Base-by-base conservation (phyloP, 768 basidiomycete species). In the Mycena olivaceomarginata region DNA sequence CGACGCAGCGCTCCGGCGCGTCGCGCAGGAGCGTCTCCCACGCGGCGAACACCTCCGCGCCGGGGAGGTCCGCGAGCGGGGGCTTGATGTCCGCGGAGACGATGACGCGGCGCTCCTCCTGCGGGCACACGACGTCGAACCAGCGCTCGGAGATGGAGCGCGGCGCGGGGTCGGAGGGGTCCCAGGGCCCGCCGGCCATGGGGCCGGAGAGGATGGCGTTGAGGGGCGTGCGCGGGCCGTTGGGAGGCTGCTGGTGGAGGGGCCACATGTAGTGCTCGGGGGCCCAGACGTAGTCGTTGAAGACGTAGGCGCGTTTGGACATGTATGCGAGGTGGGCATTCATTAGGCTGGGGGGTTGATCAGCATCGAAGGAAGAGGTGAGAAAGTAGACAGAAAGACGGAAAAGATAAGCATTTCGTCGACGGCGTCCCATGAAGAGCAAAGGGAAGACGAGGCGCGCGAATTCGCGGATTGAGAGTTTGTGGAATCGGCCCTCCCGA, bases 241-340 rank as follows among this genome's bases (percentile, higher is more conserved):
- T 53, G 1, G 25, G 11, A 12, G 53, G 64, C 41, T 51, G 53
- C 43, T 79, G 74, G 25, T n/a, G 9, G 37, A 53, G 11, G 20
- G 77, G 86, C 88, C 89, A 90, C 3, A 88, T 86, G 76, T 88
- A 91, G 76, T 89, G 86, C 6, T 85, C 83, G 9, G 81, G 81
- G 41, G 86, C 85, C 88, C 89, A 90, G 16, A 84, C 59, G 74
- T 88, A 90, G 57, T 88, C 87, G 67, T 86, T 82, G 81, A 90
- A 91, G 0, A 91, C 91, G 64, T 91, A 91, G 9, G 89, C 85
- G 13, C 91, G 87, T 20, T 88, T 86, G 0, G 90, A 88, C 51
- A 84, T 84, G 78, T 90, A 89, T 0, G 91, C 90, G 15, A 92
- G 85, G 74, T 88, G 85, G 0, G 88, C 85, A 74, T 89, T 89